Evolutionary conservation across 768 basidiomycete species (phyloP), one percentile per base, ranked within the genome.

Genomic region (Leccinum aurantiacum): DNA sequence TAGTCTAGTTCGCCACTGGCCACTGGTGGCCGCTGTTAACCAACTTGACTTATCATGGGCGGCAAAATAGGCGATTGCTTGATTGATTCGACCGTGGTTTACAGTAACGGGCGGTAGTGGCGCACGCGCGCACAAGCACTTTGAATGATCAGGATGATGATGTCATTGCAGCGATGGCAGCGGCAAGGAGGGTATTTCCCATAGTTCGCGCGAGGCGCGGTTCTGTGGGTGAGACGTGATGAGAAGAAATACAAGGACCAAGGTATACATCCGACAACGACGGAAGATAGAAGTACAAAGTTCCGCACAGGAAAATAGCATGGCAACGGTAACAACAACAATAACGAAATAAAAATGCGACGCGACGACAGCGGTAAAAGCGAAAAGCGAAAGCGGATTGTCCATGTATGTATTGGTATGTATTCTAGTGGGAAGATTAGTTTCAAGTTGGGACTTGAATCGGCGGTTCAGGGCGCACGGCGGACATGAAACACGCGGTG

Each of bases 401-500:
- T 54, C 60, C 41, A n/a, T n/a, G 19, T 46, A 19, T 46, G 44
- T 13, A 19, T 46, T 46, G 11, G 52, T 53, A 56, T 61, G 54
- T 52, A 56, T 41, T 33, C 63, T 65, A 24, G 19, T 13, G 19
- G 48, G 63, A 37, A 41, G 54, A 52, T 15, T 33, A 8, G 27
- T 49, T 48, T 29, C 29, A 29, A 29, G 29, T 29, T 17, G 41
- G 8, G 31, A 10, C 10, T 41, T 17, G 38, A 44, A 19, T 19
- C 47, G 6, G 22, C 22, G n/a, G 15, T 22, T 37, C 37, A 52
- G 52, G 24, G 33, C 29, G 35, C 38, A 50, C 55, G 50, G 67
- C 57, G 53, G 49, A 44, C 50, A 50, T 35, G 44, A 49, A 52
- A 4, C 59, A 60, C 56, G 57, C 59, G 69, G 41, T 27, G 27